These are phyloP conservation scores for Scheffersomyces titani DNA, from an alignment of 1,139 yeast genomes.

Conservation along the genomic window DNA sequence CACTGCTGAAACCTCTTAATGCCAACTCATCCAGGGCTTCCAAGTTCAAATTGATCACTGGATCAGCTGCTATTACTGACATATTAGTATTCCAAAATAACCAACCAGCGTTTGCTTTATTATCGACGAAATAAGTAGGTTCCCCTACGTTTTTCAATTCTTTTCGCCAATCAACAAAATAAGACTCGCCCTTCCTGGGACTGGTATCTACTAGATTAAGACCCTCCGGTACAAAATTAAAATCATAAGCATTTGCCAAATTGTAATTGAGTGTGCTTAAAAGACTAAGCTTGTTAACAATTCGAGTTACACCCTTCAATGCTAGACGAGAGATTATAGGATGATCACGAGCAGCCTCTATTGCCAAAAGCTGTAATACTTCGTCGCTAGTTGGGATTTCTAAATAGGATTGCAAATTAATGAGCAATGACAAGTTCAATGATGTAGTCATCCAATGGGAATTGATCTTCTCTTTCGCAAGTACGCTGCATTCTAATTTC, in stretches of 20 bases:
- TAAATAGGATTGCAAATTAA: conserved; percentile 55
- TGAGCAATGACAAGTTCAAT: conserved; percentile 55
- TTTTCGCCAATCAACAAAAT: conserved; percentile 42
- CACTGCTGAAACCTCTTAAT: conserved; percentile 44
- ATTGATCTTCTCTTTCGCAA: conserved; percentile 35
- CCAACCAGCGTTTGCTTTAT: conserved; percentile 66
- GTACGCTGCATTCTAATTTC: conserved; percentile 45
- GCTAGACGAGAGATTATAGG: conserved; percentile 70
- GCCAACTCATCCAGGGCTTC: conserved; percentile 39
- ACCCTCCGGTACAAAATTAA: conserved; percentile 40
- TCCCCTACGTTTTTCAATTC: conserved; percentile 54
- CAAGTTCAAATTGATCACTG: conserved; percentile 28
- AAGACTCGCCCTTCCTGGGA: conserved; percentile 31
- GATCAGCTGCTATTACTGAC: conserved; percentile 43
- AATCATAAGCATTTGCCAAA: conserved; percentile 44
- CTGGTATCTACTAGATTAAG: conserved; percentile 45
- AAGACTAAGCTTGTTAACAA: conserved; percentile 53
- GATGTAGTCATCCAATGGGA: conserved; percentile 73
- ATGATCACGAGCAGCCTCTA: conserved; percentile 65
- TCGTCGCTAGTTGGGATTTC: conserved; percentile 50
- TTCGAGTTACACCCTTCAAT: conserved; percentile 59
- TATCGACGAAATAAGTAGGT: conserved; percentile 61
- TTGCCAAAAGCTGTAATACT: conserved; percentile 48
- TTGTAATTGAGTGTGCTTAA: conserved; percentile 60
- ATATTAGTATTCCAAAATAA: conserved; percentile 71